A percentile compares a stretch with the other conserved stretches of the same genome.
phyloP scores from a whole-genome alignment of 2,329 filamentous ascomycete genomes.

The Exophiala lecanii-corni region DNA sequence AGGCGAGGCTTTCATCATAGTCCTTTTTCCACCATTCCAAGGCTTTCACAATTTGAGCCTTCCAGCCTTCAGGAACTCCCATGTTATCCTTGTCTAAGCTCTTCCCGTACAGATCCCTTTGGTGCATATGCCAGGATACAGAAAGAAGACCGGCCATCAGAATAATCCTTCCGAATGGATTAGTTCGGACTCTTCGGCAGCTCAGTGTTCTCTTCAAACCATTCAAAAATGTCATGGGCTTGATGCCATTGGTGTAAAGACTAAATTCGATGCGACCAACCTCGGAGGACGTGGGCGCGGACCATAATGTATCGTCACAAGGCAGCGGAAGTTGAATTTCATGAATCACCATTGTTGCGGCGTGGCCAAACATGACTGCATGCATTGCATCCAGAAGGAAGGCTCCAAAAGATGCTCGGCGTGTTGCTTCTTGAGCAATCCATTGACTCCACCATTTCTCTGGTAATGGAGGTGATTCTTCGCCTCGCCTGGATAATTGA shows the following conservation, averaged over 20 bases:
- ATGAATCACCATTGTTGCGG: conserved; percentile 9
- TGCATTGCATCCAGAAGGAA: conserved; percentile 7
- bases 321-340: conserved; percentile 7
- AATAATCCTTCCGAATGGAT: conserved; percentile 4
- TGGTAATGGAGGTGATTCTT: not conserved
- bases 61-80: conserved; percentile 6
- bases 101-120: conserved; percentile 4
- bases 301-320: conserved; percentile 3
- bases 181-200: conserved; percentile 3
- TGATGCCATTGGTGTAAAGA: conserved; percentile 8
- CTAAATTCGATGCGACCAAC: conserved; percentile 8
- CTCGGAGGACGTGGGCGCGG: conserved; percentile 4
- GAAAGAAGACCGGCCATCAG: conserved; percentile 5
- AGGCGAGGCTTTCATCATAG: conserved; percentile 32
- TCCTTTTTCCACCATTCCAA: conserved; percentile 7
- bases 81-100: conserved; percentile 3
- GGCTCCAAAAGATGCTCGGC: conserved; percentile 2
- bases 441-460: conserved; percentile 8
- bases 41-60: conserved; percentile 4
- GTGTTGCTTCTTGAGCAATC: conserved; percentile 6
- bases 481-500: not conserved
- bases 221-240: conserved; percentile 1
- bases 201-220: conserved; percentile 4
- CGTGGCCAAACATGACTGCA: conserved; percentile 6
- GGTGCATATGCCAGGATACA: conserved; percentile 4